Conservation (phyloP, 768 basidiomycete species). For the Leccinum uliginosum region DNA sequence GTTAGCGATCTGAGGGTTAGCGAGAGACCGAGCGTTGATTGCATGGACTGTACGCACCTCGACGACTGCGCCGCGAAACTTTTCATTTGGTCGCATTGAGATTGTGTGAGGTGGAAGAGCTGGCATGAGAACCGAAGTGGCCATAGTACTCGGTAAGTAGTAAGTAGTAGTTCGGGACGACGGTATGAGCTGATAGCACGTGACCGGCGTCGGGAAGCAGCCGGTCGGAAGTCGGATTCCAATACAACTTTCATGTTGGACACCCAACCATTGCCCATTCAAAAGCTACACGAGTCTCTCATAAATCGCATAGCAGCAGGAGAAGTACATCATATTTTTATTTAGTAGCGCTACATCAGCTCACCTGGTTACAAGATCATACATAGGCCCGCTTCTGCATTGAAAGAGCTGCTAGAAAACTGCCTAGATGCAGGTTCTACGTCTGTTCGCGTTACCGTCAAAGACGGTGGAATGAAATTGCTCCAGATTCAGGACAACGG, state of each 20-base stretch:
- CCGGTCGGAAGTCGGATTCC: background rate
- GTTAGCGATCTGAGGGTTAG: background rate
- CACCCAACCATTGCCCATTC: conserved; percentile 58
- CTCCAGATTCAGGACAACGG: conserved; percentile 98
- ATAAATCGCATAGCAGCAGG: conserved; percentile 91
- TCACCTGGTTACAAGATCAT: conserved; percentile 56
- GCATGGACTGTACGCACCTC: conserved; percentile 49
- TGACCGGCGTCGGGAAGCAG: too few species aligned
- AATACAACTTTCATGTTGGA: background rate
- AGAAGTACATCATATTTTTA: conserved; percentile 40
- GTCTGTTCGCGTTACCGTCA: conserved; percentile 80
- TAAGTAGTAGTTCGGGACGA: background rate
- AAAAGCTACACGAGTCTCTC: conserved; percentile 72
- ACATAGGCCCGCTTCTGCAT: conserved; percentile 86
- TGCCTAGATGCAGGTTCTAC: conserved; percentile 90
- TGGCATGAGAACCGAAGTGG: conserved; percentile 6
- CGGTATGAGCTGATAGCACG: too few species aligned
- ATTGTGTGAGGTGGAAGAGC: background rate
- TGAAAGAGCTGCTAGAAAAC: conserved; percentile 96
- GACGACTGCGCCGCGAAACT: conserved; percentile 86
- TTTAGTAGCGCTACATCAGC: background rate
- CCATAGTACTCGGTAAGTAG: background rate
- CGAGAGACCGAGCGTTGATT: background rate
- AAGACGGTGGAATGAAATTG: conserved; percentile 93
- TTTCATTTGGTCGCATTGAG: conserved; percentile 34